These are phyloP conservation scores for Nidularia pulvinata DNA, from an alignment of 768 basidiomycete genomes.

Conservation along the genomic window DNA sequence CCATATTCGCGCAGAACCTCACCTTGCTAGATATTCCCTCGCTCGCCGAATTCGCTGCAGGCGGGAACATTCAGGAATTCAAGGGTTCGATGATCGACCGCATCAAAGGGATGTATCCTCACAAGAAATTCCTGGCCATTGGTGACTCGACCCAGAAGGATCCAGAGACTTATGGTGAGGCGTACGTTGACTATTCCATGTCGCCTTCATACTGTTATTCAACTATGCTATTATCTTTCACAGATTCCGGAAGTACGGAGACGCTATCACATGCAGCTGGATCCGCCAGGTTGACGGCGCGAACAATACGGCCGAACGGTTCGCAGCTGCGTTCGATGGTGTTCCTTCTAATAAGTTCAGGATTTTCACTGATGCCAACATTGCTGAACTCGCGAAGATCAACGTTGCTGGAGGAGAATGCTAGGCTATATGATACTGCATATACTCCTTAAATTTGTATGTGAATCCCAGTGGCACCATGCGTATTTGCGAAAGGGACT, in stretches of 20 bases:
- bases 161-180: slow-evolving; percentile 40
- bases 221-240: background rate
- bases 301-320: slow-evolving; percentile 34
- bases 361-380: slow-evolving; percentile 32
- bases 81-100: slow-evolving; percentile 34
- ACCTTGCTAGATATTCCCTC: slow-evolving; percentile 26
- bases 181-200: slow-evolving; percentile 16
- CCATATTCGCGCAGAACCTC: slow-evolving; percentile 35
- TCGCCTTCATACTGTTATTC: background rate
- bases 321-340: slow-evolving; percentile 29
- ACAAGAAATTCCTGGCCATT: slow-evolving; percentile 37
- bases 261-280: slow-evolving; percentile 39
- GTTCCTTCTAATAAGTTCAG: slow-evolving; percentile 28
- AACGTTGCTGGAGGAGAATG: slow-evolving; percentile 37
- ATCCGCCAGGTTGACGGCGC: slow-evolving; percentile 43
- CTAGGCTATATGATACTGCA: slow-evolving; percentile 3
- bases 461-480: too few species aligned
- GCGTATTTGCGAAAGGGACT: too few species aligned
- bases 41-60: slow-evolving; percentile 22
- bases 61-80: slow-evolving; percentile 24
- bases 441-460: too few species aligned
- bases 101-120: slow-evolving; percentile 37
- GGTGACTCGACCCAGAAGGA: slow-evolving; percentile 47
- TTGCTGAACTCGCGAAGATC: slow-evolving; percentile 26
- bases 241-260: slow-evolving; percentile 32